phyloP scores from a whole-genome alignment of 164 flowering plant genomes.

The Nymphaea colorata region DNA sequence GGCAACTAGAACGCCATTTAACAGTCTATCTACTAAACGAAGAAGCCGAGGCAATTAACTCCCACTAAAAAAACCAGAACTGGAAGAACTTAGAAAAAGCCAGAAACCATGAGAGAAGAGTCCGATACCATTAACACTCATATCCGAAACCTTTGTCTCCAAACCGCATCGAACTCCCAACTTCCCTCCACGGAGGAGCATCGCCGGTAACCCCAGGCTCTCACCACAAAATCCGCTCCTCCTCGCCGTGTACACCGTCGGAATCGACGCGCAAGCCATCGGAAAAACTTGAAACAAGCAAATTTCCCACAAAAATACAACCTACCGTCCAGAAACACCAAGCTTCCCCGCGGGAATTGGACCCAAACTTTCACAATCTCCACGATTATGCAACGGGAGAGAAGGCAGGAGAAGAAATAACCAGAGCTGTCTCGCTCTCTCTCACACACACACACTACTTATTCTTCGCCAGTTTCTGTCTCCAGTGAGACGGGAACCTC shows the following conservation, averaged over 20 bases:
- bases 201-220: slow-evolving; percentile 12
- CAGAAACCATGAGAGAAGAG: not conserved
- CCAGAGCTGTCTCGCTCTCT: not conserved
- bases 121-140: slow-evolving; percentile 64
- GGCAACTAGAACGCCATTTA: no score
- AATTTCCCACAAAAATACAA: not conserved
- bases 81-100: not conserved
- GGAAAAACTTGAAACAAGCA: slow-evolving; percentile 29
- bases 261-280: not conserved
- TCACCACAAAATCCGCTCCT: slow-evolving; percentile 10
- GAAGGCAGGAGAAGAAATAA: not conserved
- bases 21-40: no score
- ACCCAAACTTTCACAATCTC: not conserved
- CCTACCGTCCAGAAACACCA: not conserved
- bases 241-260: not conserved
- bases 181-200: slow-evolving; percentile 19
- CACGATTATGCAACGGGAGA: not conserved
- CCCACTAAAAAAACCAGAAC: no score
- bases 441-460: not conserved
- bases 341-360: not conserved
- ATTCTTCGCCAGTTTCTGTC: not conserved
- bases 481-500: not conserved
- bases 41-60: no score
- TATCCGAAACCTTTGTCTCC: slow-evolving; percentile 69
- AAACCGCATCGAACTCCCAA: slow-evolving; percentile 36